Base-by-base conservation (phyloP, 805 yeast genomes). In the Teunomyces barrocoloradensis region DNA sequence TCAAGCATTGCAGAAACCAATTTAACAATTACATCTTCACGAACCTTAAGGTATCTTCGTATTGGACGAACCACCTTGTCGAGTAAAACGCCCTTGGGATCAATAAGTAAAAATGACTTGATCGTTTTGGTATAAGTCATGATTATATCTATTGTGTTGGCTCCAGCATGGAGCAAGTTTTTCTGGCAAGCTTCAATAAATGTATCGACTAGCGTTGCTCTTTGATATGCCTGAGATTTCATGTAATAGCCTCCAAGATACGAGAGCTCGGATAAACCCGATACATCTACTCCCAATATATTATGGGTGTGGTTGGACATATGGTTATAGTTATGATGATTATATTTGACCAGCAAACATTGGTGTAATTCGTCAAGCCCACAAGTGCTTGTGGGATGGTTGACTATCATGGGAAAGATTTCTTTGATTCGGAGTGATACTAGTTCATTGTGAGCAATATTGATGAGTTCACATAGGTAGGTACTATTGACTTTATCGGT, bases 11-110 rank as follows among this genome's bases (percentile, higher is more conserved):
- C 96, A 53, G 79, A 71, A 0, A 92, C 90, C 12, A 92, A 69
- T 40, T 79, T 80, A 15, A 75, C 70, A 15, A 89, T 80, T 0
- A 94, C 79, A 61, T 94, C 97, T 0, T 78, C 77, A 47, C 96
- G 74, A 10, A 84, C 82, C 57, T 80, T 81, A 42, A 94, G 69
- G 64, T 86, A 86, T 20, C 78, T 66, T 43, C 95, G 68, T 3
- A 91, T 86, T 2, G 94, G 94, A 29, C 89, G 66, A 1, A 88
- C 81, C 0, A 88, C 91, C 42, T 81, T 80, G 59, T 87, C 96
- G 6, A 91, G 69, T 27, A 91, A 67, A 0, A 89, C 92, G 0
- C 96, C 96, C 33, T 87, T 75, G 5, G 96, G 95, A 57, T 92
- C 98, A n/a, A 94, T 71, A 0, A 84, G 66, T 23, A 85, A 61